Conservation (phyloP, 169 alveolate species). For the Eimeria sp. region DNA sequence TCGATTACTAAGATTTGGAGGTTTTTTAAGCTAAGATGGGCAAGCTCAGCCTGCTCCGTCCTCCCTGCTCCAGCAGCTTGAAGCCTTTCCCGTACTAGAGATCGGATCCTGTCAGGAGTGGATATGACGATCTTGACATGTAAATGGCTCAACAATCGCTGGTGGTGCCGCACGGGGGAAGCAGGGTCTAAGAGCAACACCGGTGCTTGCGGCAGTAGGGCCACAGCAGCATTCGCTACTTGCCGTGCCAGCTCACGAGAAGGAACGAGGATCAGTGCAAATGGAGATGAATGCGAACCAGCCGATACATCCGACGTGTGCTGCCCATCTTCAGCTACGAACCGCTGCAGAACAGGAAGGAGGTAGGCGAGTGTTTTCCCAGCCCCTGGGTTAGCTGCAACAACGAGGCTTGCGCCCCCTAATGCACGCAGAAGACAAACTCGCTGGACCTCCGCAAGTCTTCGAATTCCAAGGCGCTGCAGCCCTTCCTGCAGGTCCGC, state of each 20-base stretch:
- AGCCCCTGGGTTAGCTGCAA: slow-evolving; percentile 95
- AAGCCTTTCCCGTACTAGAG: slow-evolving; percentile 7
- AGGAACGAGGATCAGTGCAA: slow-evolving; percentile 58
- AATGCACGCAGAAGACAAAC: slow-evolving; percentile 64
- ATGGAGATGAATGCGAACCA: background rate
- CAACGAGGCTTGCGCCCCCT: slow-evolving; percentile 72
- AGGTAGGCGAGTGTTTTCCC: slow-evolving; percentile 96
- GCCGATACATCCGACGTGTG: background rate
- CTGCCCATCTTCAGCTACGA: background rate
- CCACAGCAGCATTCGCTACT: slow-evolving; percentile 49
- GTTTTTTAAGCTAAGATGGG: slow-evolving; percentile 1
- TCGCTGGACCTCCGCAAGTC: slow-evolving; percentile 66
- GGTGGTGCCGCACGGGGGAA: slow-evolving; percentile 59
- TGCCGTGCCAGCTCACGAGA: slow-evolving; percentile 76
- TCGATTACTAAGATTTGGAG: slow-evolving; percentile 65
- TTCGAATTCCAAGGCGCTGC: slow-evolving; percentile 53
- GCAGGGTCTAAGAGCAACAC: slow-evolving; percentile 56
- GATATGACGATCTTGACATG: slow-evolving; percentile 3
- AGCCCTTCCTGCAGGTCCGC: slow-evolving; percentile 42
- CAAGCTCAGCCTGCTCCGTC: background rate
- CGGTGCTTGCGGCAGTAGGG: slow-evolving; percentile 76
- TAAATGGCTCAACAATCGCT: slow-evolving; percentile 11
- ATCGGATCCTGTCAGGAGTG: slow-evolving; percentile 34
- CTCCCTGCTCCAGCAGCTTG: slow-evolving; percentile 7
- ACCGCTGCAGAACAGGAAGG: slow-evolving; percentile 89